Evolutionary conservation across 2,329 filamentous ascomycete species (phyloP), one percentile per base, ranked within the genome.

Genomic region (Fusarium dimerum): DNA sequence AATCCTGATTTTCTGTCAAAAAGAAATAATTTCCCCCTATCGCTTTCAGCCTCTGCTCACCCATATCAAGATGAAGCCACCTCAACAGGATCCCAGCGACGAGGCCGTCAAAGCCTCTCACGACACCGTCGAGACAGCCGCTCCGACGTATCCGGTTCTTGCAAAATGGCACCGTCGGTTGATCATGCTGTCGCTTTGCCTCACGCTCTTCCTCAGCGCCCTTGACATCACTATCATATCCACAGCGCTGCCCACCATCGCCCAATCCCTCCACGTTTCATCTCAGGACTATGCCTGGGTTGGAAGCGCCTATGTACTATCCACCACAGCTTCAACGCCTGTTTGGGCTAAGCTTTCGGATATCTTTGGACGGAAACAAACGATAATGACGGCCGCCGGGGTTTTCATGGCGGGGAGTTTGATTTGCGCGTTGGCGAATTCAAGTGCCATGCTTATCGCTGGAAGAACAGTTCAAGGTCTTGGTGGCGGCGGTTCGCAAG

Each of bases 381-480:
- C 71, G 1, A 67, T 71, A 9, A 66, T 82, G 4, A 43, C 59
- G 2, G 63, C 75, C 1, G 71, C 81, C 0, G 67, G 65, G 8
- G 59, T 82, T 5, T 84, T 84, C 60, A 71, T 71, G 2, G 56
- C 83, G 0, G 82, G 82, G 0, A 81, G 80, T 55, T 78, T 74
- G 0, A 69, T 86, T 3, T 75, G 71, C 40, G 82, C 80, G 1
- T 75, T 73, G 1, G 77, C 82, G 0, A 70, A 61, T 0, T 75
- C 57, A 7, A 70, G 68, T 1, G 61, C 56, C 0, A 76, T 77
- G 62, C 68, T 88, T 2, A 81, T 87, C 13, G 74, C 71, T 4
- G 76, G 71, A 5, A 68, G 74, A 2, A 65, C 54, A 0, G 58
- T 65, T 1, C 62, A 65, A 6, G 62, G 62, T 1, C 50, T 64